Evolutionary conservation across 768 basidiomycete genomes (phyloP), one percentile per base, ranked within the genome.

Genomic region (Serpula lacrymans): DNA sequence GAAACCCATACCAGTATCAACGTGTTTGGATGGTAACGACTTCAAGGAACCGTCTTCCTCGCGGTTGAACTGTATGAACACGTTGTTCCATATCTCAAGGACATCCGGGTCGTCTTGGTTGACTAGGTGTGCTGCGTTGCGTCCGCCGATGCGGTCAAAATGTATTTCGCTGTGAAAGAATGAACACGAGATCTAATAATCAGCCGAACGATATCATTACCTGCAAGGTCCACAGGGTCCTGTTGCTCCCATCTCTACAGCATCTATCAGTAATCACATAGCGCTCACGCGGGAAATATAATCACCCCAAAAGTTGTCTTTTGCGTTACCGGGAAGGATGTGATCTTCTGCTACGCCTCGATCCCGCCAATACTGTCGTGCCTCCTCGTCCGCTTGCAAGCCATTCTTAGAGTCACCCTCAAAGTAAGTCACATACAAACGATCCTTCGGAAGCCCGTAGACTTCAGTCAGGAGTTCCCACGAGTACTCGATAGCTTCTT

Each of bases 1-100:
- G 63, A 96, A 99, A 30, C 96, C 96, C 94, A 99, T 93, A 37
- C 96, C 96, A 5, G 96, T 99, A 59, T 99, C 96, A 47, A 99
- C 88, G 53, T 99, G 96, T 64, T 93, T 92, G 23, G 84, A 79
- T 18, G 96, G 96, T 11, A 99, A 76, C 1, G 77, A 45, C 38
- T 77, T 80, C 12, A 99, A 75, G 14, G 82, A 79, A 28, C 88
- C 86, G 42, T 94, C 88, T 31, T 80, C 77, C 62, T 98, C 95
- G 34, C 96, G 88, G 60, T 99, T 98, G 71, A 88, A 99, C 55
- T 97, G 94, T 58, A 99, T 98, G 61, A 97, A 99, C 42, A 99
- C 96, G 60, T 96, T 97, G 71, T 99, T 99, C 96, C 96, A 99
- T 51, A 99, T 94, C 64, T 95, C 92, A 43, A 99, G 76, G 6